phyloP scores from a whole-genome alignment of 768 basidiomycete genomes.

The Leucocoprinus birnbaumii region DNA sequence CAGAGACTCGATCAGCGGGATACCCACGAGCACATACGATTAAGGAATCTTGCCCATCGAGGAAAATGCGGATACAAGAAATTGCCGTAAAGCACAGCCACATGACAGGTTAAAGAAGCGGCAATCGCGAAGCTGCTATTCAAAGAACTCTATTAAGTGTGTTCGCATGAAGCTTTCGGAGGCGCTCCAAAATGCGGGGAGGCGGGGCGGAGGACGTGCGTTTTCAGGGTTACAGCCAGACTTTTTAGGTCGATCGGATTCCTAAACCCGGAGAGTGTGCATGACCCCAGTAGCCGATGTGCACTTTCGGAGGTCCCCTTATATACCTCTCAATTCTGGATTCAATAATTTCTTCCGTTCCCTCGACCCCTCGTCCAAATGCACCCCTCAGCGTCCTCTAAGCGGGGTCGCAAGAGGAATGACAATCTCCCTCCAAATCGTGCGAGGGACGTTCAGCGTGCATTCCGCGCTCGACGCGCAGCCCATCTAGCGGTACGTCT shows the following conservation, averaged over 20 bases:
- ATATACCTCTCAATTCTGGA: slow-evolving; percentile 30
- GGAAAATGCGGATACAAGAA: neutral
- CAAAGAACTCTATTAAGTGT: neutral
- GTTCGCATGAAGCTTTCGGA: neutral
- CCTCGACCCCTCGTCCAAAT: slow-evolving; percentile 19
- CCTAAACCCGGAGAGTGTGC: slow-evolving; percentile 19
- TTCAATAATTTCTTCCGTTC: slow-evolving; percentile 21
- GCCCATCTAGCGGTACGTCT: slow-evolving; percentile 74
- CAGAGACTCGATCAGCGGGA: too few species aligned
- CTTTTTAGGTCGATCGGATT: slow-evolving; percentile 21
- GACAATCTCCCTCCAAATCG: slow-evolving; percentile 79
- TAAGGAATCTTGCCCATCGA: neutral
- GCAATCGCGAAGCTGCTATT: slow-evolving; percentile 2
- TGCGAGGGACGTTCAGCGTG: slow-evolving; percentile 85
- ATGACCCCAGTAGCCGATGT: slow-evolving; percentile 29
- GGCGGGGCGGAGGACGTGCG: slow-evolving; percentile 1
- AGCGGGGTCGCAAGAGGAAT: slow-evolving; percentile 83
- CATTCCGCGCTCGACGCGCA: slow-evolving; percentile 85
- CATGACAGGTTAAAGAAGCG: slow-evolving; percentile 5
- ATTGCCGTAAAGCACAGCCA: slow-evolving; percentile 13
- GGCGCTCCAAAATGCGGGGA: neutral
- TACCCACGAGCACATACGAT: neutral
- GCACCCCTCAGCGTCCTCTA: slow-evolving; percentile 66
- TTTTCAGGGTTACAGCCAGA: slow-evolving; percentile 11
- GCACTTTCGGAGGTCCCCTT: slow-evolving; percentile 33